Evolutionary conservation across 805 yeast species (phyloP).

Genomic region (Saturnispora ahearnii): DNA sequence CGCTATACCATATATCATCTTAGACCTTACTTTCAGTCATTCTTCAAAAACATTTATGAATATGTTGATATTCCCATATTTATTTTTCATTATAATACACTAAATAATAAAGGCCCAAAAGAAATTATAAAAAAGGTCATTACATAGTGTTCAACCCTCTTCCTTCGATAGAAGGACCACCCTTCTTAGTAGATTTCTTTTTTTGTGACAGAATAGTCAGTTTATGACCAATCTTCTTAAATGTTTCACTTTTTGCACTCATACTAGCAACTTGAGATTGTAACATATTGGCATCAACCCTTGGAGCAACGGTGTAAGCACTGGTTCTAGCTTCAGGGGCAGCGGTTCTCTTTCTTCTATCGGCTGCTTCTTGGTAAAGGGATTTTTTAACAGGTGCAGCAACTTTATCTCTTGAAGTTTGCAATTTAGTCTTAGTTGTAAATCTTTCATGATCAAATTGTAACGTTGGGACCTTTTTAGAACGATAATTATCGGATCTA

Average conservation of each 20-base stretch:
- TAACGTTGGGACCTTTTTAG: slow-evolving; percentile 61
- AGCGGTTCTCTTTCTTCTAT: slow-evolving; percentile 87
- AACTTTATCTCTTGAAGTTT: slow-evolving; percentile 22
- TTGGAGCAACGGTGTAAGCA: slow-evolving; percentile 87
- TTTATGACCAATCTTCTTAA: slow-evolving; percentile 64
- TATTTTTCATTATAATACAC: neutral
- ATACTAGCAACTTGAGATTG: slow-evolving; percentile 30
- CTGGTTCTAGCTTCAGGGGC: slow-evolving; percentile 88
- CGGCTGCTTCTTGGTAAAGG: slow-evolving; percentile 82
- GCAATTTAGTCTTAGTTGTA: slow-evolving; percentile 32
- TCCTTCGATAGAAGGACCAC: slow-evolving; percentile 78
- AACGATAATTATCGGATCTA: slow-evolving; percentile 88
- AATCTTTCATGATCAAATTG: slow-evolving; percentile 56
- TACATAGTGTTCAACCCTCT: slow-evolving; percentile 31
- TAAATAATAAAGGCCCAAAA: neutral
- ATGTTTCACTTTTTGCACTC: slow-evolving; percentile 59
- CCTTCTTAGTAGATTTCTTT: slow-evolving; percentile 45
- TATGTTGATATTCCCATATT: neutral
- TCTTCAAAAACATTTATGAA: neutral
- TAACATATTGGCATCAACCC: slow-evolving; percentile 45
- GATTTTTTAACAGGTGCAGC: slow-evolving; percentile 34
- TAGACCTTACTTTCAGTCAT: neutral
- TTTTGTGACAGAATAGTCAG: slow-evolving; percentile 39
- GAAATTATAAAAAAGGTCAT: neutral
- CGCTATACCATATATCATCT: no score